Conservation (phyloP, 805 yeast species). For the Wickerhamiella spandovensis region DNA sequence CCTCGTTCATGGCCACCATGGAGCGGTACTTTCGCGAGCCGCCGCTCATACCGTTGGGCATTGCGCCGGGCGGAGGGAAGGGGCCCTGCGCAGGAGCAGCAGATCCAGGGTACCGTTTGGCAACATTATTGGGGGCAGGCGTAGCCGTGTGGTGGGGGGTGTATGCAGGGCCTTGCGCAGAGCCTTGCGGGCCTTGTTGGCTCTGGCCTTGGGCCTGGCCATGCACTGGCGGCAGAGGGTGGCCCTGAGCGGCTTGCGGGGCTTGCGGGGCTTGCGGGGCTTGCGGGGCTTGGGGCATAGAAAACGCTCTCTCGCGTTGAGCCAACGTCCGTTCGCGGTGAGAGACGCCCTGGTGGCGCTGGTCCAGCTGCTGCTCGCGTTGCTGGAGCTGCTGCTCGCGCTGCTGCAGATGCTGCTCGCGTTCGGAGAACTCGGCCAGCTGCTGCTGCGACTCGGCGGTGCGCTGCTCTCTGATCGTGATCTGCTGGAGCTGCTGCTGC, state of each 20-base stretch:
- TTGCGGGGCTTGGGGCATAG: not conserved
- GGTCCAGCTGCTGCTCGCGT: conserved; percentile 8
- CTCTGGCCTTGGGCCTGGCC: too few relatives aligned
- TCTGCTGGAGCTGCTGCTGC: conserved; percentile 9
- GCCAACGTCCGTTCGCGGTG: conserved; percentile 13
- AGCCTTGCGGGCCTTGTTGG: too few relatives aligned
- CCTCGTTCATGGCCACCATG: not conserved
- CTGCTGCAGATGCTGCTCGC: conserved; percentile 7
- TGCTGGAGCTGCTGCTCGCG: conserved; percentile 6
- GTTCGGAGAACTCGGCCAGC: conserved; percentile 1
- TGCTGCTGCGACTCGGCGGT: not conserved
- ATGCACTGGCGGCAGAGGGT: too few relatives aligned
- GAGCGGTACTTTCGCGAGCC: not conserved
- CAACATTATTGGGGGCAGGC: conserved; percentile 3
- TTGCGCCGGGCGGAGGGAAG: not conserved
- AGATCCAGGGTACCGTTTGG: conserved; percentile 14
- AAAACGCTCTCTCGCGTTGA: conserved; percentile 3
- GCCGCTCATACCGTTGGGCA: not conserved
- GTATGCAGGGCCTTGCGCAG: too few relatives aligned
- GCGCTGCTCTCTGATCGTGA: conserved; percentile 4
- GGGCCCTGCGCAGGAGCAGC: conserved; percentile 13
- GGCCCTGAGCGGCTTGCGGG: not conserved
- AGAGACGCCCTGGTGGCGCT: conserved; percentile 13
- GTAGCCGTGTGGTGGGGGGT: not conserved
- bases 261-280: not conserved